Conservation (phyloP, 2,329 filamentous ascomycete genomes). For the Sclerotinia glacialis region DNA sequence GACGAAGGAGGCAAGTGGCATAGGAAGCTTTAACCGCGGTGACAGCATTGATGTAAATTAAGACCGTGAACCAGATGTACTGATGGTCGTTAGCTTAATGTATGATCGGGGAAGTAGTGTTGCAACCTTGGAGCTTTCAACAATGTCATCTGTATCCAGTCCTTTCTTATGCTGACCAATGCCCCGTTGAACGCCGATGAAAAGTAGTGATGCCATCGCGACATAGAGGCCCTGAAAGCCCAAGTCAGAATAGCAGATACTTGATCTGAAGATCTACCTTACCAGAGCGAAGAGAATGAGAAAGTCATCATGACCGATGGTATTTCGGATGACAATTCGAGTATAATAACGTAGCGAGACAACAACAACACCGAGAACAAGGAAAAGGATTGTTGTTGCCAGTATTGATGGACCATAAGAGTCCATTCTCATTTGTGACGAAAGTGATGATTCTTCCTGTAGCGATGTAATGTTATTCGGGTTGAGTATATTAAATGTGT, state of each 20-base stretch:
- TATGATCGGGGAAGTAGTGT: too few species aligned
- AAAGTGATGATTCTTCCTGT: neutral
- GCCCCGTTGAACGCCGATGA: slow-evolving; percentile 18
- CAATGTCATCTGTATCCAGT: slow-evolving; percentile 6
- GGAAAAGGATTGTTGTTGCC: slow-evolving; percentile 13
- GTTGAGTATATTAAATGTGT: neutral
- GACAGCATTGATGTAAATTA: slow-evolving; percentile 18
- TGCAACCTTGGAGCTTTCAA: slow-evolving; percentile 18
- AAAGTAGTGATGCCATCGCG: slow-evolving; percentile 19
- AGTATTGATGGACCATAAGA: slow-evolving; percentile 20
- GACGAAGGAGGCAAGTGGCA: slow-evolving; percentile 20
- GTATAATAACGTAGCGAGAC: slow-evolving; percentile 20
- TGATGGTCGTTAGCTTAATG: neutral
- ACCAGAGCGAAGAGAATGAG: slow-evolving; percentile 19
- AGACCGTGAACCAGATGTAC: slow-evolving; percentile 21
- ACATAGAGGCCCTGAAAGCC: slow-evolving; percentile 10
- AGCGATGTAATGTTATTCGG: neutral
- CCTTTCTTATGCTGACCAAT: slow-evolving; percentile 18
- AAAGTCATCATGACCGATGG: slow-evolving; percentile 20
- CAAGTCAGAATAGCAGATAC: neutral
- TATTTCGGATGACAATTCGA: slow-evolving; percentile 9
- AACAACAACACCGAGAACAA: slow-evolving; percentile 13
- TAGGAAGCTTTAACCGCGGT: slow-evolving; percentile 18
- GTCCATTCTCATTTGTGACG: slow-evolving; percentile 10
- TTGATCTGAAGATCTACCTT: neutral